Base-by-base conservation (phyloP, 202 grass and related monocot species). In the Cymbopogon flexuosus region DNA sequence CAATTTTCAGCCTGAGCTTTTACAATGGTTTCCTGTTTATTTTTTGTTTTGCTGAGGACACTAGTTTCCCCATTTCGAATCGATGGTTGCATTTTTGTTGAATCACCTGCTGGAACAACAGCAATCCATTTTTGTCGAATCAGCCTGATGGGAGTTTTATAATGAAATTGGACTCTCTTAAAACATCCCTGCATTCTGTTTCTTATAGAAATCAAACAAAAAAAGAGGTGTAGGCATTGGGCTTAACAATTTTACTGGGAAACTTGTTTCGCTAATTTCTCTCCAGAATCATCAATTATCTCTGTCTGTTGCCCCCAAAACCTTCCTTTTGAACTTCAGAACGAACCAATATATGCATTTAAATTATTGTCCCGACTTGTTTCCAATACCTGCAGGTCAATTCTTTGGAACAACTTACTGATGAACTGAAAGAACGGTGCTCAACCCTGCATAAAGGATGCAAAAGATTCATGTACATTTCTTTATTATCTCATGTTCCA, bases 391-490 rank as follows among this genome's bases (percentile, higher is more conserved):
- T 73, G 23, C 58, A 97, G 95, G 89, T 98, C 74, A 88, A 88
- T 87, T 93, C 92, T 74, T 84, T 94, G 82, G 95, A 98, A 87
- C 95, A 98, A 79, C 70, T 88, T 19, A 85, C 88, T 40, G 95
- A 98, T 79, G 95, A 94, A 74, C 62, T 98, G 76, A 92, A 94
- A 86, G 89, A 90, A 37, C 90, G 95, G 3, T 98, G 95, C 67
- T 91, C 88, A 33, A 91, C 88, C 64, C 92, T 98, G 81, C 88
- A 98, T 36, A 98, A 93, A 76, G 92, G 95, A 66, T 98, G 92
- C 43, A 94, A 91, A 85, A 88, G 81, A 93, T 98, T 98, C 85
- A 91, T 98, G 95, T 98, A 83, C 56, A 78, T 81, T 84, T 71
- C 74, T 82, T 54, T 63, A 62, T 35, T 85, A 56, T 42, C 14